Percentiles rank a stretch among this genome's conserved stretches.
These are phyloP conservation scores for Huntiella bhutanensis DNA, from an alignment of 2,329 filamentous ascomycete genomes.

Conservation along the genomic window DNA sequence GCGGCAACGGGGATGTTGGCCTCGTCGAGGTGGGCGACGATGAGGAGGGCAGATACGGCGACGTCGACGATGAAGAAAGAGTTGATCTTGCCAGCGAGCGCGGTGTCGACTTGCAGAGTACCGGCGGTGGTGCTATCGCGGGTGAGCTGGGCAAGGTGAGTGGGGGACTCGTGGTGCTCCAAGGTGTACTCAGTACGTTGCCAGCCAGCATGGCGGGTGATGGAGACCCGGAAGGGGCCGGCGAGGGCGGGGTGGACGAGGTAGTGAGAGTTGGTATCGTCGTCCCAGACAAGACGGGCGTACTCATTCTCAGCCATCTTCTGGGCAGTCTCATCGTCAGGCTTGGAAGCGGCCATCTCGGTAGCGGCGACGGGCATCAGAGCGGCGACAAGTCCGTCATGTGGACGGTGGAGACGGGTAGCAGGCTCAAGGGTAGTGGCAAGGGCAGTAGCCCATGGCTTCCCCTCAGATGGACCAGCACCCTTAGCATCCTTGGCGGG, in stretches of 20 bases:
- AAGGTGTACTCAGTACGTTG: conserved; percentile 44
- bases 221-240: conserved; percentile 42
- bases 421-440: conserved; percentile 38
- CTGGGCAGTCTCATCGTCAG: conserved; percentile 30
- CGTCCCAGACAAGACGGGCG: conserved; percentile 53
- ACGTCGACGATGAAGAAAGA: conserved; percentile 44
- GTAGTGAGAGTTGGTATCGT: conserved; percentile 38
- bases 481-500: conserved; percentile 37
- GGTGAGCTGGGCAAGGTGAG: conserved; percentile 40
- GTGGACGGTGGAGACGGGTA: conserved; percentile 31
- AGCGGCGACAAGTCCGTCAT: conserved; percentile 46
- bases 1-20: conserved; percentile 19
- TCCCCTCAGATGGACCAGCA: conserved; percentile 20
- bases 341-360: conserved; percentile 40
- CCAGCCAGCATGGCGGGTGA: conserved; percentile 39
- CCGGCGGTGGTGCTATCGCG: conserved; percentile 40
- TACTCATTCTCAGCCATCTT: conserved; percentile 49
- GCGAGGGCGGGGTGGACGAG: conserved; percentile 44
- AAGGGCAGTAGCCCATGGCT: conserved; percentile 39
- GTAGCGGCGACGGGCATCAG: conserved; percentile 49
- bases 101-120: conserved; percentile 42
- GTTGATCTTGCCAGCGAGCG: conserved; percentile 38
- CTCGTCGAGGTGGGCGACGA: conserved; percentile 39
- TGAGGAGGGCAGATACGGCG: conserved; percentile 37
- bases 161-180: conserved; percentile 43